Base-by-base conservation (phyloP, 192 early-diverging fungal species). In the Oehlia diaphana region DNA sequence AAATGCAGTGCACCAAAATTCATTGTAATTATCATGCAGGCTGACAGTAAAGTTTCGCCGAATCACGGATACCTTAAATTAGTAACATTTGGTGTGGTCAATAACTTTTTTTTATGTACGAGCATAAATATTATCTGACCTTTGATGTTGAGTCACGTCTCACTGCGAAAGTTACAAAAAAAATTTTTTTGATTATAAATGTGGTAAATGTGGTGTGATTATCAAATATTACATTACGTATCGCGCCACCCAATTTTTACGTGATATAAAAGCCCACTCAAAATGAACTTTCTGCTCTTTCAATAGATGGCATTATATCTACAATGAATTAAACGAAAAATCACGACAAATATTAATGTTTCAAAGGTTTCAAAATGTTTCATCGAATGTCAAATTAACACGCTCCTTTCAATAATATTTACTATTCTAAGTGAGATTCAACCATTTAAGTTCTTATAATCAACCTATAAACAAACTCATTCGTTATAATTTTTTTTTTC, bases 61-160 rank as follows among this genome's bases (percentile, higher is more conserved):
- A 68, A 33, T 19, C 33, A 68, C 66, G 35, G 31, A 68, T 68
- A 19, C 16, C n/a, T 70, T 39, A 39, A 69, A 39, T 39, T 14
- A 14, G 68, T n/a, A 70, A 70, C 42, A 70, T n/a, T 70, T 42
- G 37, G 68, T 70, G 37, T 70, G 68, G 68, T 70, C 37, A 21
- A 70, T 70, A 70, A 44, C 68, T 70, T 39, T 70, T 70, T 70
- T 70, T 70, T 42, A 69, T 70, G 39, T 70, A 39, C 65, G 28
- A 66, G n/a, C 33, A 33, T 33, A 28, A 66, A 16, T 23, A 66
- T 66, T 66, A 70, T n/a, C 21, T 37, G 67, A 42, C 28, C 9
- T 70, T 44, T 44, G 9, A 70, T 70, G 68, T 39, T 70, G 68
- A 70, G 68, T 70, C 68, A 70, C 68, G 68, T 70, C 68, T 42